These are phyloP conservation scores for Senna siamea DNA, from an alignment of 306 rosid genomes.

Conservation along the genomic window DNA sequence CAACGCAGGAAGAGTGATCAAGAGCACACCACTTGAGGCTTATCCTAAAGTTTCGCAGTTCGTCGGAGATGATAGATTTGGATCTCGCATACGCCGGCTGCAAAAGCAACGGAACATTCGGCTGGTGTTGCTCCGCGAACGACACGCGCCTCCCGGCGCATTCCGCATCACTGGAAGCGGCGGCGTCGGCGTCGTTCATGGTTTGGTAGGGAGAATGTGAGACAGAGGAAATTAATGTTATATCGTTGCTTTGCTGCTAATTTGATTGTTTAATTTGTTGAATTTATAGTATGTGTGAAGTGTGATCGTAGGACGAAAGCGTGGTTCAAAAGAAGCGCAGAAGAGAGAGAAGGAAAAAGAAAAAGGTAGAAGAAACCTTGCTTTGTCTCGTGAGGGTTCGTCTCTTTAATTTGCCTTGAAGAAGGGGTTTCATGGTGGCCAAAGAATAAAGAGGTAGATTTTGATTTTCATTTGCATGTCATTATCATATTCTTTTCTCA, in stretches of 20 bases:
- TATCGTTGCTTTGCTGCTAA: too few species aligned
- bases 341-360: neutral
- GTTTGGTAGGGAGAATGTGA: neutral
- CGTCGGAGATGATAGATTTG: constrained; percentile 57
- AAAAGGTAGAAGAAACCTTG: constrained; percentile 36
- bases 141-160: constrained; percentile 6
- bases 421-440: constrained; percentile 30
- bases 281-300: too few species aligned
- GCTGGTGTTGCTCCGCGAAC: constrained; percentile 6
- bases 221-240: constrained; percentile 1
- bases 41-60: constrained; percentile 60
- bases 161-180: constrained; percentile 15
- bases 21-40: constrained; percentile 89
- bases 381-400: constrained; percentile 46
- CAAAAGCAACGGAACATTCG: constrained; percentile 59
- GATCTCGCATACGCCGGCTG: constrained; percentile 64
- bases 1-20: constrained; percentile 68
- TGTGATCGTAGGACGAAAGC: too few species aligned
- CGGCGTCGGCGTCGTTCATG: constrained; percentile 35
- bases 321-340: too few species aligned
- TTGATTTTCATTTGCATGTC: neutral
- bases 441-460: constrained; percentile 42
- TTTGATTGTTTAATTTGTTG: too few species aligned
- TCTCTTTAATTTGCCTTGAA: neutral
- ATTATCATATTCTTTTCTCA: neutral